Evolutionary conservation across 805 yeast species (phyloP), one percentile per base, ranked within the genome.

Genomic region (Pichia gijzeniarum): DNA sequence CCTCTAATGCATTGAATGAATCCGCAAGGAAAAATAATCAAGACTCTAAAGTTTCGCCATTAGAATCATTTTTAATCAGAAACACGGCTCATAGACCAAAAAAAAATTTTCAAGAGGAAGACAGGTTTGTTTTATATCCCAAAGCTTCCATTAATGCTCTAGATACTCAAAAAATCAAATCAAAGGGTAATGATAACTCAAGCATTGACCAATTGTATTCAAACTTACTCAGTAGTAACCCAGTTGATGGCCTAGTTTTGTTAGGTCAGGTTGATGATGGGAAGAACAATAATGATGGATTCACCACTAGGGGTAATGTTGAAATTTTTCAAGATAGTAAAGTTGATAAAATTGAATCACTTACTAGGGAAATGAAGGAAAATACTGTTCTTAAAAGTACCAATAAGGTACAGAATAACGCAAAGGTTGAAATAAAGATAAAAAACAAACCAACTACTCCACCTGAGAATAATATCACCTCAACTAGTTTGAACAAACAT

Each of bases 301-400:
- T 76, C 54, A 62, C 74, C 3, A 66, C 73, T 18, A 74, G 68
- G 51, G 82, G 82, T 16, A 62, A 67, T 41, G 59, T 77, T 39
- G 70, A 68, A 62, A 55, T 82, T 52, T 58, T 86, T 80, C 33
- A 61, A 47, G 58, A 73, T 49, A 57, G 79, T 57, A 54, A 69
- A 55, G 62, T 73, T 52, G 38, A 61, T 53, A 51, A 56, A 30
- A 70, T 84, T 13, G 62, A 78, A 6, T 88, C 90, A 2, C 77
- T 81, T 3, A 0, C 90, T 87, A 0, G 79, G 77, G 8, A 81
- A 75, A 27, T 33, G 13, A 13, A 72, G 81, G 76, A 31, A 16
- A 18, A 19, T 33, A 19, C 7, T 17, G 19, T 21, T 14, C n/a
- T 7, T 22, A n/a, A 35, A n/a, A 4, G 18, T 8, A 5, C 7